Evolutionary conservation across 176 grass and related monocot genomes (phyloP).

Genomic region (Leersia perrieri): DNA sequence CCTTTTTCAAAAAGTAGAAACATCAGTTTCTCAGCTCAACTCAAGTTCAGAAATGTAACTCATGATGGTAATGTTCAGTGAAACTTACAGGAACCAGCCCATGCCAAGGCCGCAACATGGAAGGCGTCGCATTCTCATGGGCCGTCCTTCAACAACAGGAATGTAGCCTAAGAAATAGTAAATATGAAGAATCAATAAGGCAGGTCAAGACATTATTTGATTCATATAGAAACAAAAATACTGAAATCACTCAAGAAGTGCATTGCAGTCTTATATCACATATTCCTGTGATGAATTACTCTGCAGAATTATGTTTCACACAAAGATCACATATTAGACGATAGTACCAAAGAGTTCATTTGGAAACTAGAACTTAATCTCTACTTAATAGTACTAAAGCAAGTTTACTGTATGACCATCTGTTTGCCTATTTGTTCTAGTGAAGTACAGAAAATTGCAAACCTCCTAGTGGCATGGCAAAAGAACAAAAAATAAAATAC

Average conservation of each 20-base stretch:
- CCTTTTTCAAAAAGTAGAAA: slow-evolving; percentile 47
- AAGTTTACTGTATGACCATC: background rate
- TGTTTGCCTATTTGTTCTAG: background rate
- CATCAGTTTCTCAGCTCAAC: slow-evolving; percentile 23
- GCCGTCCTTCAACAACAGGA: slow-evolving; percentile 78
- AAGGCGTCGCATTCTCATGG: slow-evolving; percentile 75
- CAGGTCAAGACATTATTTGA: background rate
- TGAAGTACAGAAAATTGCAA: background rate
- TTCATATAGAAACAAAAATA: background rate
- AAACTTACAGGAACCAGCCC: slow-evolving; percentile 86
- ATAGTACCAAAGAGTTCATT: background rate
- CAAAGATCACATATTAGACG: background rate
- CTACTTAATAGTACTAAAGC: background rate
- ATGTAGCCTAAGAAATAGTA: slow-evolving; percentile 56
- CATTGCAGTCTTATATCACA: background rate
- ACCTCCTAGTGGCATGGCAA: background rate
- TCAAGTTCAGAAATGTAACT: background rate
- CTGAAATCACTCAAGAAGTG: background rate
- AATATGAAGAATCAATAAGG: background rate
- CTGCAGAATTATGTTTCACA: background rate
- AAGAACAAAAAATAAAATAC: slow-evolving; percentile 1
- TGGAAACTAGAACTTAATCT: background rate
- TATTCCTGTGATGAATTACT: background rate
- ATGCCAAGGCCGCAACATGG: slow-evolving; percentile 88
- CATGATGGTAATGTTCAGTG: slow-evolving; percentile 16